Conservation (phyloP, 306 rosid species). For the Inga laurina region DNA sequence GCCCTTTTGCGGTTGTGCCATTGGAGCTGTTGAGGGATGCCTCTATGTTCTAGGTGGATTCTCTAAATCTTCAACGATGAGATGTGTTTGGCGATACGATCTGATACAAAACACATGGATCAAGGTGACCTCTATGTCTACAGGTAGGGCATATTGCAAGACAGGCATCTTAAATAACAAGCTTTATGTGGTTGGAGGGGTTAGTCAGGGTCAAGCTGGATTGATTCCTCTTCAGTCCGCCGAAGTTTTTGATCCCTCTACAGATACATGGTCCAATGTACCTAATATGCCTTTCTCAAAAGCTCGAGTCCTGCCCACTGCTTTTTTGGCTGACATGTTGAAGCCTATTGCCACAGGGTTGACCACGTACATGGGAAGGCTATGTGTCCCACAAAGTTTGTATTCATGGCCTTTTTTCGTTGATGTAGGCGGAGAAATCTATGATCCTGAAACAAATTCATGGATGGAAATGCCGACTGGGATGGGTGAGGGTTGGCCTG, state of each 20-base stretch:
- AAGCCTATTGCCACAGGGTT: constrained; percentile 93
- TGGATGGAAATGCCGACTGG: constrained; percentile 95
- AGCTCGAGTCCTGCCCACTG: constrained; percentile 77
- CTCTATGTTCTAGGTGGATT: constrained; percentile 95
- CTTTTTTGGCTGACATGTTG: constrained; percentile 81
- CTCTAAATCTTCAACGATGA: constrained; percentile 75
- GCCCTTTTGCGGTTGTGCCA: constrained; percentile 91
- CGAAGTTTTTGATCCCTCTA: constrained; percentile 83
- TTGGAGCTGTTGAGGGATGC: constrained; percentile 81
- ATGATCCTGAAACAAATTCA: constrained; percentile 77
- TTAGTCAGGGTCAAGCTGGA: constrained; percentile 82
- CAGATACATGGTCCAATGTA: constrained; percentile 66
- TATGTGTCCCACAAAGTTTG: constrained; percentile 88
- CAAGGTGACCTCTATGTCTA: constrained; percentile 74
- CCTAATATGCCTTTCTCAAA: constrained; percentile 94
- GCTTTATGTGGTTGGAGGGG: constrained; percentile 96
- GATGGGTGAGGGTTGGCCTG: constrained; percentile 99
- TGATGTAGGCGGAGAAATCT: constrained; percentile 93
- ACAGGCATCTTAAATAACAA: constrained; percentile 79
- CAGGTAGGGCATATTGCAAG: constrained; percentile 87
- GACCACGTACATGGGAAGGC: constrained; percentile 82
- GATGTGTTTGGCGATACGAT: constrained; percentile 79
- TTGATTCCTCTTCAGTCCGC: constrained; percentile 90
- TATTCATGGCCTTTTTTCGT: constrained; percentile 97
- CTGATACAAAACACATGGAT: constrained; percentile 71